Base-by-base conservation (phyloP, 495 filamentous ascomycete species). In the Lasiosphaeria hispida region DNA sequence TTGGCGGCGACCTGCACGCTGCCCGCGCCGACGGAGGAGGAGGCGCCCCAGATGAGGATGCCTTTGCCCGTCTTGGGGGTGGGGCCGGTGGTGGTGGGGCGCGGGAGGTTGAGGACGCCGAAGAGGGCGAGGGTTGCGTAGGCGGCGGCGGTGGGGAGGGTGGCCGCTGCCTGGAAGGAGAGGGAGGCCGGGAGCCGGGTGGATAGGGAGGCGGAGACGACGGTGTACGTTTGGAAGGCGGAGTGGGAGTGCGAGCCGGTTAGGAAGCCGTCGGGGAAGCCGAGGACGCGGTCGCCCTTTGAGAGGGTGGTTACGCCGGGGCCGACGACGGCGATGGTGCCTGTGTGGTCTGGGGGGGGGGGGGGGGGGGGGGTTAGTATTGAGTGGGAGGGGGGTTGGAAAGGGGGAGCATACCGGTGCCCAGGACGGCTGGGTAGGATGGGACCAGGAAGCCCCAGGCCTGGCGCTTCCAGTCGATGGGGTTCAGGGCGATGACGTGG, bases 41-140 rank as follows among this genome's bases (percentile, higher is more conserved):
- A 74, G 41, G 83, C 86, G 18, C 85, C 84, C 79, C 84, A 89
- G 49, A 88, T 68, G 4, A 88, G 68, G 0, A 89, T 53, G 66
- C 70, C 49, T 78, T 63, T 10, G 71, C 71, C 1, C 59, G 70
- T 1, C 72, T 53, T 54, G 41, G 11, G 53, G 49, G 10, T 39
- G 33, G 3, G 40, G 58, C 17, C 1, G 55, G 7, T 4, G n/a
- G n/a, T 34, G 44, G 47, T 30, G 40, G 58, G 19, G 11, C 15
- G 43, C 6, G 63, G 47, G 23, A 83, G 69, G 39, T 71, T 67
- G 23, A 68, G 63, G 10, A 72, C 55, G 40, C 62, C 59, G 45
- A 72, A 73, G 0, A 78, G 55, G 0, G 57, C 66, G 33, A 75
- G 8, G 10, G 69, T 58, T 9, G 73, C 76, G 1, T 72, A 77